A percentile compares a stretch with the other conserved stretches of the same genome.
Evolutionary conservation across 1,284 basidiomycete genomes (phyloP).

Genomic region (Pyrrhoderma noxium): DNA sequence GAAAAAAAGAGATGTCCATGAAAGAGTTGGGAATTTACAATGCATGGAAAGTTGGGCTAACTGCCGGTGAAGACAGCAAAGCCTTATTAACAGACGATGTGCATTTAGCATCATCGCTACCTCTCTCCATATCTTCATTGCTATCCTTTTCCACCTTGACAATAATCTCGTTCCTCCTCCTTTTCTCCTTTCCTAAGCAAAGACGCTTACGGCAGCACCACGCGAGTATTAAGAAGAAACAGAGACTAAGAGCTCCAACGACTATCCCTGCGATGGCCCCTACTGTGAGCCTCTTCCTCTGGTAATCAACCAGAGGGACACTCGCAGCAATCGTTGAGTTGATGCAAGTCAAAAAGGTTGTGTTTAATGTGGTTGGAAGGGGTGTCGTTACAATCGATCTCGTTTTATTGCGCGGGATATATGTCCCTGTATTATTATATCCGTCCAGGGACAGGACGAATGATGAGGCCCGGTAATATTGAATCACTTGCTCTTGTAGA

Average conservation of each 20-base stretch:
- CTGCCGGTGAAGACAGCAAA: no score
- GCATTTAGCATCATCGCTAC: no score
- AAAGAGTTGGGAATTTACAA: no score
- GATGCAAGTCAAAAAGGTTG: slow-evolving; percentile 19
- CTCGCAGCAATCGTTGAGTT: slow-evolving; percentile 20
- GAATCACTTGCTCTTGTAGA: slow-evolving; percentile 24
- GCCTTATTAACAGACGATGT: no score
- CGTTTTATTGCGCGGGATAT: slow-evolving; percentile 17
- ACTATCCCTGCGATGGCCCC: slow-evolving; percentile 1
- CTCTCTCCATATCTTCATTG: no score
- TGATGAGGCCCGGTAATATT: slow-evolving; percentile 26
- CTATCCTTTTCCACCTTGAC: no score
- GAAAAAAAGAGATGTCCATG: no score
- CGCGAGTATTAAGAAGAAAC: no score
- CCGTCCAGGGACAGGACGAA: slow-evolving; percentile 23
- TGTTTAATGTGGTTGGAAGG: slow-evolving; percentile 18
- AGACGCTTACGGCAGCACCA: no score
- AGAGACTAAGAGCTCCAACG: not conserved
- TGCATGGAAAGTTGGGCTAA: no score
- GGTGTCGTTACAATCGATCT: slow-evolving; percentile 18
- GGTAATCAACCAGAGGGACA: slow-evolving; percentile 19
- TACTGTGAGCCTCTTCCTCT: not conserved
- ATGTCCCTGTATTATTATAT: slow-evolving; percentile 24
- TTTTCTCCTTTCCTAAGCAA: no score
- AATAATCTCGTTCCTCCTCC: no score